Percentiles rank a stretch among this genome's conserved stretches.
These are phyloP conservation scores for Lipomyces sp. DNA, from an alignment of 805 yeast genomes.

Conservation along the genomic window DNA sequence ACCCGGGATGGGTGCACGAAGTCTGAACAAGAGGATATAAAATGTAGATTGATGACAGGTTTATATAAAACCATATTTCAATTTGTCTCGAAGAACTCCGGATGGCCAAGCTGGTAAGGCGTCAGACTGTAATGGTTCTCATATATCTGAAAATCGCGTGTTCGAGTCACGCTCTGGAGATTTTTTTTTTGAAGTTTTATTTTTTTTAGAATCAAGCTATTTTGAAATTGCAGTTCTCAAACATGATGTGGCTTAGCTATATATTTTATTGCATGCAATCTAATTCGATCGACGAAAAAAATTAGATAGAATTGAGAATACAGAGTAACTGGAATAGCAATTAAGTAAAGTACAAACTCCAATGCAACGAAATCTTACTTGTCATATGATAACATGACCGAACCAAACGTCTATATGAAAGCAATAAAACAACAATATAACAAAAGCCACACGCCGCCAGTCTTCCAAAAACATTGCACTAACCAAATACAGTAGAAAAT, in stretches of 20 bases:
- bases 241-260: neutral
- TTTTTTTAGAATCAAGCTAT: neutral
- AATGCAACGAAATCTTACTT: too few relatives aligned
- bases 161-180: slow-evolving; percentile 33
- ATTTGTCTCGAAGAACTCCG: slow-evolving; percentile 26
- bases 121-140: slow-evolving; percentile 29
- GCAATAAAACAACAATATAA: neutral
- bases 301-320: too few relatives aligned
- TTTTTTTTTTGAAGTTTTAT: neutral
- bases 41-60: too few relatives aligned
- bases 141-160: slow-evolving; percentile 31
- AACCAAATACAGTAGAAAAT: neutral
- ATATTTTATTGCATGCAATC: too few relatives aligned
- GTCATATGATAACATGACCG: too few relatives aligned
- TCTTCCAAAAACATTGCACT: neutral
- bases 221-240: neutral
- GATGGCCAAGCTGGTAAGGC: slow-evolving; percentile 33
- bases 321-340: neutral
- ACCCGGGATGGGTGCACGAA: too few relatives aligned
- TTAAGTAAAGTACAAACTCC: neutral
- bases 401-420: too few relatives aligned
- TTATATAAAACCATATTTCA: too few relatives aligned
- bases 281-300: too few relatives aligned
- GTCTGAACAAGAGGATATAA: too few relatives aligned
- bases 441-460: neutral